Conservation (phyloP, 805 yeast genomes). For the Yamadazyma scolyti region DNA sequence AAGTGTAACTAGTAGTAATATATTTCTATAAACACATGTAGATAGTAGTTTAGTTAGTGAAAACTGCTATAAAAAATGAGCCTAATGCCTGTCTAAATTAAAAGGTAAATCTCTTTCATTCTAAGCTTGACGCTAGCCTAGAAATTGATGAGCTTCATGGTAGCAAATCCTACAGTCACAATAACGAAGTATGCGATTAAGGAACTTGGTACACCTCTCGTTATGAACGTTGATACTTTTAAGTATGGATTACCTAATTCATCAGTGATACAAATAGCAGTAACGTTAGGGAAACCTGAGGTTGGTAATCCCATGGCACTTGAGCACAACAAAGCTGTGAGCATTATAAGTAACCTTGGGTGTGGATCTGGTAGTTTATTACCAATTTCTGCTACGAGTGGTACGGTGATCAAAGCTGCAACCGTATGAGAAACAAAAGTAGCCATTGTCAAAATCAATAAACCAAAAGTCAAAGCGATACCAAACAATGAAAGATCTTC, state of each 20-base stretch:
- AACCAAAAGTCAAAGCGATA: conserved; percentile 74
- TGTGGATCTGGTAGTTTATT: conserved; percentile 69
- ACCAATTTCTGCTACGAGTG: conserved; percentile 90
- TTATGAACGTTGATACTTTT: conserved; percentile 81
- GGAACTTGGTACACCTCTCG: conserved; percentile 88
- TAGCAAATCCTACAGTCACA: conserved; percentile 72
- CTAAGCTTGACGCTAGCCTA: conserved; percentile 12
- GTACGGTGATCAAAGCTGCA: conserved; percentile 90
- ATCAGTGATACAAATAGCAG: conserved; percentile 93
- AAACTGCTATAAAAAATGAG: too few relatives aligned
- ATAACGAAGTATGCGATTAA: conserved; percentile 68
- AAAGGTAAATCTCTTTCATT: too few relatives aligned
- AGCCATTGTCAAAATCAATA: conserved; percentile 77
- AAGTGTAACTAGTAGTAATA: too few relatives aligned
- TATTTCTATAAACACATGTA: too few relatives aligned
- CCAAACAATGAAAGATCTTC: conserved; percentile 66
- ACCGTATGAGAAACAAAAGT: conserved; percentile 97
- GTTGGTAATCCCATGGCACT: conserved; percentile 98
- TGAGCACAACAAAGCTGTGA: conserved; percentile 69
- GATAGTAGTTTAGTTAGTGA: too few relatives aligned
- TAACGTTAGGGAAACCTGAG: conserved; percentile 95
- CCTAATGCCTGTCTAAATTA: too few relatives aligned
- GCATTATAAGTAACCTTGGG: conserved; percentile 75
- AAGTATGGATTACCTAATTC: conserved; percentile 88
- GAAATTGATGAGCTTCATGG: conserved; percentile 49